phyloP scores from a whole-genome alignment of 306 rosid genomes.

The Vachellia collinsii region DNA sequence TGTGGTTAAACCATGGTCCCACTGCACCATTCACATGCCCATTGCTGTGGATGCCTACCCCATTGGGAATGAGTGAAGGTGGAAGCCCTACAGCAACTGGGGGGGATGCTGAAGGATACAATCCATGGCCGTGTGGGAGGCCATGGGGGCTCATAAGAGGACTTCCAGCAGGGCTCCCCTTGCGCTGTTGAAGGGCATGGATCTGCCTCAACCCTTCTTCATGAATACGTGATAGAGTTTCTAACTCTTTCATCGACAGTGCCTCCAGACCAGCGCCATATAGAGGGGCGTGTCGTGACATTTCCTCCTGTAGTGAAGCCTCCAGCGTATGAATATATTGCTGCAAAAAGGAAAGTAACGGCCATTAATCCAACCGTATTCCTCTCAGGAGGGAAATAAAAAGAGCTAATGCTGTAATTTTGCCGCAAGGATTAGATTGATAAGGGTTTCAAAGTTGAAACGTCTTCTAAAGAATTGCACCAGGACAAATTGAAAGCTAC shows the following conservation, averaged over 20 bases:
- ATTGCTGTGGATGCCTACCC: slow-evolving; percentile 83
- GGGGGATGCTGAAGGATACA: slow-evolving; percentile 67
- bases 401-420: slow-evolving; percentile 4
- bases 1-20: slow-evolving; percentile 94
- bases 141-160: slow-evolving; percentile 81
- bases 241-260: slow-evolving; percentile 91
- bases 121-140: slow-evolving; percentile 75
- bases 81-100: slow-evolving; percentile 72
- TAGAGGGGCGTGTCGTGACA: slow-evolving; percentile 95
- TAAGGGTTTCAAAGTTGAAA: slow-evolving; percentile 25
- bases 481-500: not conserved
- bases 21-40: slow-evolving; percentile 92
- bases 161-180: slow-evolving; percentile 77
- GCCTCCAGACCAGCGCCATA: slow-evolving; percentile 97
- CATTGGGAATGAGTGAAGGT: slow-evolving; percentile 70
- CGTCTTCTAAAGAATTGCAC: slow-evolving; percentile 3
- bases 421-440: slow-evolving; percentile 1
- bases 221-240: slow-evolving; percentile 85
- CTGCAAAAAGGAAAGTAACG: slow-evolving; percentile 52
- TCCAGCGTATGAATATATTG: slow-evolving; percentile 94
- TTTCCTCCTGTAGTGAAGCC: slow-evolving; percentile 94
- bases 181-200: slow-evolving; percentile 86
- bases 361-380: slow-evolving; percentile 36
- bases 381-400: not conserved
- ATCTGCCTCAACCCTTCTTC: slow-evolving; percentile 98